Conservation (phyloP, 139 green algal species). For the Raphidocelis subcapitata region DNA sequence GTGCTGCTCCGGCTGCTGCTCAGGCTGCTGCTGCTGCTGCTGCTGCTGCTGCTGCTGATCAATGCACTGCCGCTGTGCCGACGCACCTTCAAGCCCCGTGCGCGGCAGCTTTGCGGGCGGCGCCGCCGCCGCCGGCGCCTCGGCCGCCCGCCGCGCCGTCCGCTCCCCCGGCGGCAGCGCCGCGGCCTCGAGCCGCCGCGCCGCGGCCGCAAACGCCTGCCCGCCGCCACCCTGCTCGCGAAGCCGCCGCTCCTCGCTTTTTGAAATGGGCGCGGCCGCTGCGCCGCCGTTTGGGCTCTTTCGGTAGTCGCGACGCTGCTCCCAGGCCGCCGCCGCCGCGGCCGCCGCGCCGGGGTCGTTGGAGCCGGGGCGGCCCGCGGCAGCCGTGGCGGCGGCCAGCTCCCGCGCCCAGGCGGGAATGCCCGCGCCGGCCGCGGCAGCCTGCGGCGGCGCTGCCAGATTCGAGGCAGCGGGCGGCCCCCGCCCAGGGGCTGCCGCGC, state of each 20-base stretch:
- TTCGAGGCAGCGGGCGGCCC: no score
- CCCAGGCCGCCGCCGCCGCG: no score
- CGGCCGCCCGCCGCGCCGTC: background rate
- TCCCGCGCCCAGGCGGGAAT: no score
- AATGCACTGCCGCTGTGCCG: background rate
- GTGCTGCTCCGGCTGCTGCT: background rate
- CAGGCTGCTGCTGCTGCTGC: background rate
- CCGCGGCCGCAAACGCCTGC: background rate
- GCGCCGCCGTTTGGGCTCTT: background rate
- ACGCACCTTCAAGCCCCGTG: background rate
- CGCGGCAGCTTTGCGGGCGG: constrained; percentile 6
- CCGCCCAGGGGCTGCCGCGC: no score
- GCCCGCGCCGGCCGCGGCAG: no score
- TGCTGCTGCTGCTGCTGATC: background rate
- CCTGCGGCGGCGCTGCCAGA: no score
- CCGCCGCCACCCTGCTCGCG: background rate
- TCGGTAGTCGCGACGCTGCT: background rate
- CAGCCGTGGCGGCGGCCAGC: background rate
- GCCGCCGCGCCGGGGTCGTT: no score
- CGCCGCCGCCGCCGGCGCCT: background rate
- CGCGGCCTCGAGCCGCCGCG: background rate
- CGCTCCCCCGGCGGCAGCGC: background rate
- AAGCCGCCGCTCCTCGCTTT: constrained; percentile 1
- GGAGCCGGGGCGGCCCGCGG: background rate
- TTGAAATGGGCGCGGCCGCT: background rate